phyloP scores from a whole-genome alignment of 768 basidiomycete genomes.

The Boletus subparvulus region DNA sequence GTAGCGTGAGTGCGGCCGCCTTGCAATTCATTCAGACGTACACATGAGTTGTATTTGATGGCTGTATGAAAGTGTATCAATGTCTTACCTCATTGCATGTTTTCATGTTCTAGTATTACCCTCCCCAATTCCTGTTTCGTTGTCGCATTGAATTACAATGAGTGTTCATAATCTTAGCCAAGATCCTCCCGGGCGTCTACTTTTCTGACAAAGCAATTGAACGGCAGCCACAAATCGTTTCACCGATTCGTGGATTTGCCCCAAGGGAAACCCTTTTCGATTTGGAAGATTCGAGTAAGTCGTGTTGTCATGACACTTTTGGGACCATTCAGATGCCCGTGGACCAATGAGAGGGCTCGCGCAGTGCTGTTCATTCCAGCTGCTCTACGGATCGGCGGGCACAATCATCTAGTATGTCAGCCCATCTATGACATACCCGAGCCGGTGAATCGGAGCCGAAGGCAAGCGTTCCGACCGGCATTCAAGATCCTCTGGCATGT shows the following conservation, averaged over 20 bases:
- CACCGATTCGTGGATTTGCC: no score
- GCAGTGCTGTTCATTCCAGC: no score
- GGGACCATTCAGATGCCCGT: no score
- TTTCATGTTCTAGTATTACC: constrained; percentile 35
- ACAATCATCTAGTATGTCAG: background rate
- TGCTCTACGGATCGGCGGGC: no score
- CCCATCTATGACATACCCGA: background rate
- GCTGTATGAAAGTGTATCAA: constrained; percentile 35
- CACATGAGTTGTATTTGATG: constrained; percentile 31
- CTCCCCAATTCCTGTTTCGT: constrained; percentile 15
- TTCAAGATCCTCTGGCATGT: background rate
- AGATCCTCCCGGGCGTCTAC: background rate
- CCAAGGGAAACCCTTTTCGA: no score
- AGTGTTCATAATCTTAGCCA: constrained; percentile 14
- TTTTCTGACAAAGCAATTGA: background rate
- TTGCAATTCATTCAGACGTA: constrained; percentile 21
- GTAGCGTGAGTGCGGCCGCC: constrained; percentile 39
- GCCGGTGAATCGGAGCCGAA: background rate
- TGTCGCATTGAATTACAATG: constrained; percentile 18
- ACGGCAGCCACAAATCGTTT: background rate
- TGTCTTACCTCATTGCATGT: constrained; percentile 34
- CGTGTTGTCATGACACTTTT: no score
- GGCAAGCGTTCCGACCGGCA: background rate
- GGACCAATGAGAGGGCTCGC: no score
- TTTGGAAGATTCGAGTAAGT: no score